Evolutionary conservation across 1,139 yeast genomes (phyloP), one percentile per base, ranked within the genome.

Genomic region (Magnusiomyces sp.): DNA sequence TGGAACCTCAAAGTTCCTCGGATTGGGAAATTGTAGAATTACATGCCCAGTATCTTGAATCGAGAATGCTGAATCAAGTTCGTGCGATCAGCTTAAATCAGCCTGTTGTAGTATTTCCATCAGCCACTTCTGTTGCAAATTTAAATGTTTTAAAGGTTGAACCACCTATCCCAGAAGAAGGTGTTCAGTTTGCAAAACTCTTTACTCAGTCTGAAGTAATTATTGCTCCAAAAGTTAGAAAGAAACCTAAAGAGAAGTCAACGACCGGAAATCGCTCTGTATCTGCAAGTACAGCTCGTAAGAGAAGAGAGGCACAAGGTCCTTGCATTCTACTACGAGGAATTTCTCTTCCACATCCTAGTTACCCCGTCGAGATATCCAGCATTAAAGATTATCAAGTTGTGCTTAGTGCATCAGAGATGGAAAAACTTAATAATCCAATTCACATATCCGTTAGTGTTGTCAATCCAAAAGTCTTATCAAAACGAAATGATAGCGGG

Each of bases 11-110:
- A 34, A 74, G 86, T 0, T 67, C 82, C 2, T 76, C 84, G 2
- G 98, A 92, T 62, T 92, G 97, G 97, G 97, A 90, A 59, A 71
- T 86, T 40, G 86, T 89, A 5, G 96, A 89, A 61, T 69, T 85
- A 3, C 87, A 92, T 65, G 94, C 95, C 1, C 80, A 76, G 46
- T 77, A 75, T 47, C 74, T 92, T 40, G 97, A 92, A 61, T 79
- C 80, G 46, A 79, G 80, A 58, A 73, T 90, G 59, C 70, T 90
- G 42, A 79, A 81, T 49, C 97, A 90, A 64, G 81, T 94, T 1
- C 72, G 97, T 53, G 85, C 94, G 47, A 85, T 89, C 1, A 71
- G 81, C 0, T 55, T 73, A 27, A 71, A 74, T 46, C 92, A 83
- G 56, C 69, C 74, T 1, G 69, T 90, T 51, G 77, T 85, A 11